These are phyloP conservation scores for Pleurotus tuoliensis DNA, from an alignment of 768 basidiomycete species.

Conservation along the genomic window DNA sequence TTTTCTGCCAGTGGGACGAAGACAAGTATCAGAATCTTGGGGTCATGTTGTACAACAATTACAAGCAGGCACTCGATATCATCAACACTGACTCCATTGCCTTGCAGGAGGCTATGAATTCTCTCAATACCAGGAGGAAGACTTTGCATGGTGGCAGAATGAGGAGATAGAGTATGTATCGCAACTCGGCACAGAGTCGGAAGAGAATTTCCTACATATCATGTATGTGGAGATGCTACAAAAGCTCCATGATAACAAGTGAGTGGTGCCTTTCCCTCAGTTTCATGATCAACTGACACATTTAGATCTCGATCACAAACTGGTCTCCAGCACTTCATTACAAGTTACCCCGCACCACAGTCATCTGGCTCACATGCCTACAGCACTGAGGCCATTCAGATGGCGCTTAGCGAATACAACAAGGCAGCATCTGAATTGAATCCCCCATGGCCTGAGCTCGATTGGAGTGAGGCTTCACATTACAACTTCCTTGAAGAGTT, in stretches of 20 bases:
- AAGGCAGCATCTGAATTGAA: conserved; percentile 17
- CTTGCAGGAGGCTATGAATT: conserved; percentile 4
- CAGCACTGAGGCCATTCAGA: conserved; percentile 18
- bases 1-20: conserved; percentile 29
- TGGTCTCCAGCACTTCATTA: conserved; percentile 9
- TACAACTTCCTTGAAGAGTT: conserved; percentile 10
- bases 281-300: neutral
- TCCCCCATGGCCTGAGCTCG: conserved; percentile 18
- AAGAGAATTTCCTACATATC: conserved; percentile 7
- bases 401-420: conserved; percentile 26
- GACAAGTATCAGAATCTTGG: conserved; percentile 29
- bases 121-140: neutral
- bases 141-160: neutral
- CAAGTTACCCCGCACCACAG: conserved; percentile 10
- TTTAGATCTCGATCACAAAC: conserved; percentile 12
- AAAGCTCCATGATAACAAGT: conserved; percentile 12
- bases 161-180: conserved; percentile 3
- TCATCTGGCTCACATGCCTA: conserved; percentile 13
- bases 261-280: neutral
- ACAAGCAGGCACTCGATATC: conserved; percentile 17
- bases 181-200: conserved; percentile 8
- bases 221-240: conserved; percentile 5
- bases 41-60: conserved; percentile 16
- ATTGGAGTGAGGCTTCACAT: conserved; percentile 13
- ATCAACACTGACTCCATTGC: conserved; percentile 6